Evolutionary conservation across 345 rosid species (phyloP).

Genomic region (Iberis pinnata): DNA sequence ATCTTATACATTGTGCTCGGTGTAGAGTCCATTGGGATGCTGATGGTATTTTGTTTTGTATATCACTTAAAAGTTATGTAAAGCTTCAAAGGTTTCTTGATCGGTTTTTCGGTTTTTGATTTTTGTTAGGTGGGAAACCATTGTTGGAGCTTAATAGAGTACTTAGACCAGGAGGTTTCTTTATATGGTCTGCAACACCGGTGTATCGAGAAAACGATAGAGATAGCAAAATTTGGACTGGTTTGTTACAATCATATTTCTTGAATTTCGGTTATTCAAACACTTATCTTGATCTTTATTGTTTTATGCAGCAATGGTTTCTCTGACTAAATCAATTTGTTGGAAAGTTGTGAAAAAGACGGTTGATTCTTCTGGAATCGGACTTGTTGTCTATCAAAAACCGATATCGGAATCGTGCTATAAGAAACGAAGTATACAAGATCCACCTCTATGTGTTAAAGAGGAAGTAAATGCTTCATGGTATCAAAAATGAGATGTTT

Average conservation of each 20-base stretch:
- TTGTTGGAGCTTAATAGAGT: constrained; percentile 82
- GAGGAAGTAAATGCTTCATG: constrained; percentile 47
- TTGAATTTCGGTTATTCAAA: constrained; percentile 9
- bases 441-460: constrained; percentile 62
- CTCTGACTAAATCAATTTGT: constrained; percentile 69
- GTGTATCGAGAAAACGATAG: constrained; percentile 60
- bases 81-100: constrained; percentile 4
- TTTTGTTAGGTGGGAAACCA: constrained; percentile 72
- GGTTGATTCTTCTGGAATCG: constrained; percentile 56
- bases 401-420: constrained; percentile 68
- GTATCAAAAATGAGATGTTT: constrained; percentile 28
- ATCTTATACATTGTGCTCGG: constrained; percentile 87
- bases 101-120: neutral
- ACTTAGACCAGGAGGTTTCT: constrained; percentile 93
- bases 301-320: constrained; percentile 58
- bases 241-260: constrained; percentile 29
- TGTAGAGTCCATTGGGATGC: constrained; percentile 99
- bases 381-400: constrained; percentile 78
- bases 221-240: constrained; percentile 63
- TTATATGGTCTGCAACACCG: constrained; percentile 94
- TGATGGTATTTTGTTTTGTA: constrained; percentile 40
- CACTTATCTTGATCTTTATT: neutral
- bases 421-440: constrained; percentile 38
- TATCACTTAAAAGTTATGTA: neutral
- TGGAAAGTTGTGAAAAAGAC: constrained; percentile 70